Evolutionary conservation across 257 asterid species (phyloP).

Genomic region (Cordia subcordata): DNA sequence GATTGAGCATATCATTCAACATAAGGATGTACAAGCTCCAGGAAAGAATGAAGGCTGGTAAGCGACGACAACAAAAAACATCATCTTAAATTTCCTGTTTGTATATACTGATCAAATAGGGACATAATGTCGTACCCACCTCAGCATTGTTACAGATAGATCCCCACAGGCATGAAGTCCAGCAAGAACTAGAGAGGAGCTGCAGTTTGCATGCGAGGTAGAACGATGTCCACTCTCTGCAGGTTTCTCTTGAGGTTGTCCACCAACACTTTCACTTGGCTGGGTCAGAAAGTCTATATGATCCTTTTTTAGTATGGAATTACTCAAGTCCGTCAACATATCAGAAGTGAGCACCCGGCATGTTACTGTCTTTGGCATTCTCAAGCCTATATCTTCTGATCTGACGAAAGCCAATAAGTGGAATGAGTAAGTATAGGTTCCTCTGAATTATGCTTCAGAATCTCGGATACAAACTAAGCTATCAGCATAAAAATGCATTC

Average conservation of each 20-base stretch:
- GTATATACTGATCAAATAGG: background rate
- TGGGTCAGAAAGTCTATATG: slow-evolving; percentile 21
- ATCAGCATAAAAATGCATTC: background rate
- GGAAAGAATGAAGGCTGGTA: too few relatives aligned
- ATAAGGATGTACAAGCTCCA: background rate
- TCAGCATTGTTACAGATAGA: slow-evolving; percentile 90
- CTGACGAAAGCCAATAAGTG: slow-evolving; percentile 32
- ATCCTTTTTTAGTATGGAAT: slow-evolving; percentile 33
- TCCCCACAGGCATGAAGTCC: slow-evolving; percentile 99
- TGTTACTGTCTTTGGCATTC: slow-evolving; percentile 69
- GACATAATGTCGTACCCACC: slow-evolving; percentile 38
- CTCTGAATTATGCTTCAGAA: background rate
- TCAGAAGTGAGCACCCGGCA: slow-evolving; percentile 64
- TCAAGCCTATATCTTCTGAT: slow-evolving; percentile 33
- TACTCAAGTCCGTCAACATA: slow-evolving; percentile 52
- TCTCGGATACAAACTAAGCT: background rate
- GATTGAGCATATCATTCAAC: background rate
- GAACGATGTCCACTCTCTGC: slow-evolving; percentile 20
- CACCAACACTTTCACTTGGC: slow-evolving; percentile 14
- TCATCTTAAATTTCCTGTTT: background rate
- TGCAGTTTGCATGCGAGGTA: slow-evolving; percentile 20
- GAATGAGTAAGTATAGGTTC: background rate
- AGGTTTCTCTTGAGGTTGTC: slow-evolving; percentile 21
- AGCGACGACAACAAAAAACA: background rate
- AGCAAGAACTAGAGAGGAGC: slow-evolving; percentile 62